phyloP scores from a whole-genome alignment of 768 basidiomycete genomes.

The Phaeotremella skinneri region DNA sequence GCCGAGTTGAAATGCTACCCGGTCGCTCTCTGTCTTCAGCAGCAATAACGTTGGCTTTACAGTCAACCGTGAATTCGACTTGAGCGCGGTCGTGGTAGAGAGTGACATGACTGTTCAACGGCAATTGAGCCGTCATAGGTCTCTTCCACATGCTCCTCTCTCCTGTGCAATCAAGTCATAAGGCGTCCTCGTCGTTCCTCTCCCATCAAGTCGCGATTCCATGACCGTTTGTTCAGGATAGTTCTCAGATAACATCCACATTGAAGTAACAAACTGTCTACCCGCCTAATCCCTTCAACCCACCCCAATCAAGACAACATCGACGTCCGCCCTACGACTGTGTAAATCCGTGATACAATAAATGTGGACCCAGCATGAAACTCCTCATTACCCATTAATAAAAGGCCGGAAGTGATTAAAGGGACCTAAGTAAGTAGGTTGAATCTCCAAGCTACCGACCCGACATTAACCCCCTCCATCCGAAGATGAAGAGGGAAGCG shows the following conservation, averaged over 20 bases:
- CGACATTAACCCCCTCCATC: background rate
- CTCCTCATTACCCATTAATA: slow-evolving; percentile 10
- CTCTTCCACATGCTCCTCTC: too few species aligned
- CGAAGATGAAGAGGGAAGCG: background rate
- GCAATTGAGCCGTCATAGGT: too few species aligned
- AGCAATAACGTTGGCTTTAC: too few species aligned
- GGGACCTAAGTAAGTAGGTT: slow-evolving; percentile 16
- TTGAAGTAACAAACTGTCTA: background rate
- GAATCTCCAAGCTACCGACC: background rate
- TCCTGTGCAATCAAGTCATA: too few species aligned
- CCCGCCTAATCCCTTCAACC: slow-evolving; percentile 15
- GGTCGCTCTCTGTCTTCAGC: too few species aligned
- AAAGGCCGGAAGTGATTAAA: slow-evolving; percentile 29
- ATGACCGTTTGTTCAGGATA: too few species aligned
- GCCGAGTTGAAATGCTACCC: too few species aligned
- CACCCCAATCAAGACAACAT: slow-evolving; percentile 14
- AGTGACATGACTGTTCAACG: too few species aligned
- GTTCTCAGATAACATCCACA: background rate
- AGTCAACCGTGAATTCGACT: too few species aligned
- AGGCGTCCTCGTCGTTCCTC: too few species aligned
- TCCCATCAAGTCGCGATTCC: too few species aligned
- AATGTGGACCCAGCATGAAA: slow-evolving; percentile 35
- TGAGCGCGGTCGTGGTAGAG: too few species aligned
- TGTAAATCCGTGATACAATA: slow-evolving; percentile 6
- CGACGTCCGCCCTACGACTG: background rate